Conservation (phyloP, 164 flowering plant species). For the Protea cynaroides region DNA sequence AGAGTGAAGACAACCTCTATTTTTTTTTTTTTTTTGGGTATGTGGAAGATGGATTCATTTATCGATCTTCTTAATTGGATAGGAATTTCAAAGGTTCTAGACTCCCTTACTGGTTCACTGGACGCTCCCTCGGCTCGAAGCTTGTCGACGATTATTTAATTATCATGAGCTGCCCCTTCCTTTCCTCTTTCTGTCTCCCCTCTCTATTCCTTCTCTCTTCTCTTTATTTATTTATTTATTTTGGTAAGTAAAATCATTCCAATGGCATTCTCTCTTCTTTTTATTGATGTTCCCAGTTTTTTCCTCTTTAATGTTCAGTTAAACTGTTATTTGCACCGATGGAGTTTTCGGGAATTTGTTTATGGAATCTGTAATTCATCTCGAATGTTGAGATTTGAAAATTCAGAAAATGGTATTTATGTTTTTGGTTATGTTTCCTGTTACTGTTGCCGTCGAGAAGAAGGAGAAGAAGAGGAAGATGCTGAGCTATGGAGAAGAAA, state of each 20-base stretch:
- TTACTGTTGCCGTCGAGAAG: too few species aligned
- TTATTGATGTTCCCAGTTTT: too few species aligned
- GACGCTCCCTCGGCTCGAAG: conserved; percentile 22
- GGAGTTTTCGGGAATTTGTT: conserved; percentile 27
- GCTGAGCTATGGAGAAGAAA: too few species aligned
- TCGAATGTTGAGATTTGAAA: conserved; percentile 12
- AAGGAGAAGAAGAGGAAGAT: too few species aligned
- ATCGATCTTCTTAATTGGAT: too few species aligned
- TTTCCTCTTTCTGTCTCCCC: background rate
- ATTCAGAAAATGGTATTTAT: conserved; percentile 16
- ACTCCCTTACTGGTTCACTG: conserved; percentile 30
- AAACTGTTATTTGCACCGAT: conserved; percentile 11
- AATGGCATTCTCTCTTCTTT: too few species aligned
- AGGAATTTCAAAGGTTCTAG: conserved; percentile 43
- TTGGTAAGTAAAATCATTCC: too few species aligned
- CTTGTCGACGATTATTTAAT: conserved; percentile 12
- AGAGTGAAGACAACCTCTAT: too few species aligned
- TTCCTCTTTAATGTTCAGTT: conserved; percentile 26
- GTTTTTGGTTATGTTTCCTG: too few species aligned
- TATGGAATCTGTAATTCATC: conserved; percentile 23
- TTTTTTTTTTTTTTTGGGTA: too few species aligned
- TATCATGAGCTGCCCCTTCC: conserved; percentile 14
- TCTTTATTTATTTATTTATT: background rate
- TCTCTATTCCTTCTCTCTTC: conserved; percentile 2
- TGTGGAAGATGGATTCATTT: too few species aligned